phyloP scores from a whole-genome alignment of 129 eudicot genomes.

The Heracleum sosnowskyi region DNA sequence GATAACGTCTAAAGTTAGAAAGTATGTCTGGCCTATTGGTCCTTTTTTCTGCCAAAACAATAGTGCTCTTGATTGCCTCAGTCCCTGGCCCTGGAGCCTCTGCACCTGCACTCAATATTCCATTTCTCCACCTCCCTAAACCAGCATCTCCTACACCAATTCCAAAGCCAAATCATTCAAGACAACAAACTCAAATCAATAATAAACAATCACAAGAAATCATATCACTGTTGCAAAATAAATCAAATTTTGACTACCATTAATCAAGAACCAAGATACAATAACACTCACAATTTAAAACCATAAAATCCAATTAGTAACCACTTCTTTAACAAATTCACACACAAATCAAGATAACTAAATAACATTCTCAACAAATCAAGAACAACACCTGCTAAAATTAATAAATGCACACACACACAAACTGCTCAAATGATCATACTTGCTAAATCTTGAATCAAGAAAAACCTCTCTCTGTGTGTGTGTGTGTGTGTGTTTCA shows the following conservation, averaged over 20 bases:
- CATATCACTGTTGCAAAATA: not conserved
- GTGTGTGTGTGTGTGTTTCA: not conserved
- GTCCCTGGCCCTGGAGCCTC: slow-evolving; percentile 21
- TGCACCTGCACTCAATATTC: slow-evolving; percentile 14
- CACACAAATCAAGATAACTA: not conserved
- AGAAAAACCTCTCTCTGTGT: not conserved
- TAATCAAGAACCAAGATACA: not conserved
- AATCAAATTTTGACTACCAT: not conserved
- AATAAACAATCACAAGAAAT: not conserved
- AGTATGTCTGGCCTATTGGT: slow-evolving; percentile 80
- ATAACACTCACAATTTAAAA: not conserved
- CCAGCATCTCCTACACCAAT: slow-evolving; percentile 19
- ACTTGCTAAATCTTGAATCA: not conserved
- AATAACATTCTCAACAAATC: not conserved
- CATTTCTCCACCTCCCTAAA: slow-evolving; percentile 23
- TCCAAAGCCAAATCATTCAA: not conserved
- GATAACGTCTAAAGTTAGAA: slow-evolving; percentile 44
- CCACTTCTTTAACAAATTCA: not conserved
- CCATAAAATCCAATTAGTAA: not conserved
- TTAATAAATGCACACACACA: no score
- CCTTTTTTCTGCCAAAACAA: slow-evolving; percentile 65
- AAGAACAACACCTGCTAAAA: not conserved
- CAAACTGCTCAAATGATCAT: not conserved
- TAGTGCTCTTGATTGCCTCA: slow-evolving; percentile 32
- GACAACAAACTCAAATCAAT: not conserved